phyloP scores from a whole-genome alignment of 768 basidiomycete species.

The Cystobasidiopsis lactophilus region DNA sequence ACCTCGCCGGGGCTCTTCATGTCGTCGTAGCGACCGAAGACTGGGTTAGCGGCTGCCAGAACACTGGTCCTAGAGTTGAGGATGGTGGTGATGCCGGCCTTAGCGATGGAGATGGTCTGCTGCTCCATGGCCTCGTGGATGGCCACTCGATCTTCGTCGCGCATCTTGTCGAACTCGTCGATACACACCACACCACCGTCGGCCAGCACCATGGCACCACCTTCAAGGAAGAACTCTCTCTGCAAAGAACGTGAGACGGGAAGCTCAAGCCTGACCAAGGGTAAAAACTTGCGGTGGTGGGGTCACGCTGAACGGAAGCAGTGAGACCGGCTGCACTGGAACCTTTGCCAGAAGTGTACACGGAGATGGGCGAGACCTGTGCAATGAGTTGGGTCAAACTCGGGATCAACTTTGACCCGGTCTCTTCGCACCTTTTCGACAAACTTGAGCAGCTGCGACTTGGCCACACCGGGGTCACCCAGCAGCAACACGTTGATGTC shows the following conservation, averaged over 20 bases:
- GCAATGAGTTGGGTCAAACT: too few relatives aligned
- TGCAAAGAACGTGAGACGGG: slow-evolving; percentile 22
- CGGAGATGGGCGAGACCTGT: slow-evolving; percentile 94
- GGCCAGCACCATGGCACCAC: slow-evolving; percentile 96
- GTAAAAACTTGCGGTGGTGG: slow-evolving; percentile 52
- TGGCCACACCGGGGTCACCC: slow-evolving; percentile 96
- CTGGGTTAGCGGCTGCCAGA: slow-evolving; percentile 89
- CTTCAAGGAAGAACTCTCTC: slow-evolving; percentile 97
- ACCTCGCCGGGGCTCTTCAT: slow-evolving; percentile 77
- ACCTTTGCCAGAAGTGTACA: slow-evolving; percentile 96
- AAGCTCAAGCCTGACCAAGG: not conserved
- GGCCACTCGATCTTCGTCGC: slow-evolving; percentile 93
- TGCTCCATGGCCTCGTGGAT: slow-evolving; percentile 99
- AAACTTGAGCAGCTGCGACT: slow-evolving; percentile 91
- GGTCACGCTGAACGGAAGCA: slow-evolving; percentile 84
- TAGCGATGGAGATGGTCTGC: slow-evolving; percentile 96
- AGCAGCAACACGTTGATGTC: slow-evolving; percentile 93
- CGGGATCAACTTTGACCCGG: not conserved
- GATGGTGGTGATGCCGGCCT: slow-evolving; percentile 95
- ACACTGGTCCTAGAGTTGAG: slow-evolving; percentile 89
- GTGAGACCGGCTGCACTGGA: slow-evolving; percentile 96
- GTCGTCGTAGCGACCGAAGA: slow-evolving; percentile 93
- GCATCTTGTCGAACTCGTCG: slow-evolving; percentile 99
- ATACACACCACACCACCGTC: slow-evolving; percentile 98
- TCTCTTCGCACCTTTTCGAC: slow-evolving; percentile 76